Evolutionary conservation across 768 basidiomycete species (phyloP).

Genomic region (Mycena galopus): DNA sequence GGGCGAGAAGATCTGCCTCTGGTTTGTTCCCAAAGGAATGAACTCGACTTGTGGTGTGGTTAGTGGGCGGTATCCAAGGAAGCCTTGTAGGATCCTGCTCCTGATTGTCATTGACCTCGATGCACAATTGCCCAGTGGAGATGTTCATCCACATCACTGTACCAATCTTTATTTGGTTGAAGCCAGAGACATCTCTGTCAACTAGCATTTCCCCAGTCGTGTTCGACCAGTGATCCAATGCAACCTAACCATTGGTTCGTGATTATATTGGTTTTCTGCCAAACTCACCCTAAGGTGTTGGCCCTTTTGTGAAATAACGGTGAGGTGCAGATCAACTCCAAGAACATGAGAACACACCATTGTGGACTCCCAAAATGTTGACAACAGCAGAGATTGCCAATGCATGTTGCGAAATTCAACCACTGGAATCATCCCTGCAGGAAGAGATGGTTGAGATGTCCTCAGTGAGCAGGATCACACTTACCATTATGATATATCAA

Average conservation of each 20-base stretch:
- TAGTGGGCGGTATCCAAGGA: background rate
- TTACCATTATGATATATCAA: background rate
- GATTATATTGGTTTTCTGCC: too few relatives aligned
- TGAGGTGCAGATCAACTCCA: background rate
- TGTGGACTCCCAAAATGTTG: background rate
- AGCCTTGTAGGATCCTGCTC: background rate
- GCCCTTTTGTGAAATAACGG: background rate
- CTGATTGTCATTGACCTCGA: background rate
- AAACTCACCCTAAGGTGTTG: background rate
- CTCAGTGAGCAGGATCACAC: background rate
- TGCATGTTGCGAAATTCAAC: background rate
- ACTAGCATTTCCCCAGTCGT: background rate
- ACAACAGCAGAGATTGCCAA: background rate
- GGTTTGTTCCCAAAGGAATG: background rate
- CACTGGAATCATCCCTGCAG: background rate
- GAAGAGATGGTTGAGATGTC: background rate
- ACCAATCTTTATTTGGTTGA: background rate
- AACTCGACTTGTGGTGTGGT: background rate
- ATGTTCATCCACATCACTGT: background rate
- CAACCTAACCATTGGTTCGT: background rate
- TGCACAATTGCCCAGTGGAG: background rate
- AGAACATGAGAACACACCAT: background rate
- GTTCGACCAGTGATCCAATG: background rate
- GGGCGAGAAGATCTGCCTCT: background rate
- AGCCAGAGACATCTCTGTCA: background rate